Evolutionary conservation across 768 basidiomycete genomes (phyloP), one percentile per base, ranked within the genome.

Genomic region (Lentinula guzmanii): DNA sequence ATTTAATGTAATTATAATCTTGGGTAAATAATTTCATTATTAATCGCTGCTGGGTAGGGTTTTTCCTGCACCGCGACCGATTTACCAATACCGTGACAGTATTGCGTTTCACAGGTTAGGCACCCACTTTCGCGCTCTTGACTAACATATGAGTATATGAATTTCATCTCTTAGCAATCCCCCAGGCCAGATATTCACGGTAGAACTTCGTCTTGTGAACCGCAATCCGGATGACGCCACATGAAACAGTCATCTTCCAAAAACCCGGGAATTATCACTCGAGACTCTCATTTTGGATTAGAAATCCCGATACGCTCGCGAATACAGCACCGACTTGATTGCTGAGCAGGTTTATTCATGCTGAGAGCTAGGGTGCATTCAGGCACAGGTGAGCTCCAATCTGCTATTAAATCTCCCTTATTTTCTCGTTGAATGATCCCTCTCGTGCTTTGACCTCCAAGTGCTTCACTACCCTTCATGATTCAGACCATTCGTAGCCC

Each of bases 111-210:
- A 46, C 16, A 15, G 55, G 11, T 16, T 21, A 16, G 0, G 33
- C 18, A 5, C 60, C 52, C 21, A 53, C 52, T 11, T 54, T 37
- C 51, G 75, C 76, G 2, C 67, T 82, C 1, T 66, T 75, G 6
- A 75, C 70, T 46, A 69, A 71, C 0, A 69, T 80, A 2, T 76
- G 75, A 28, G 70, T 83, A 3, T 79, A 77, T 69, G 72, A 63
- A 1, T 62, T 58, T 7, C 71, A 72, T 34, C 64, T 81, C 5
- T 67, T 24, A 3, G 24, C 3, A 24, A 24, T 24, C 24, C 24
- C 24, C 24, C 2, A 24, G 21, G 24, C 24, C 24, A 3, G 24
- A 24, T 24, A 1, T 24, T 24, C 24, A 24, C 24, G 24, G 1
- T 24, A 24, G 24, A 24, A 24, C 3, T 24, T 24, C 24, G 21